Base-by-base conservation (phyloP, 2,329 filamentous ascomycete genomes). In the Fusarium anguioides region DNA sequence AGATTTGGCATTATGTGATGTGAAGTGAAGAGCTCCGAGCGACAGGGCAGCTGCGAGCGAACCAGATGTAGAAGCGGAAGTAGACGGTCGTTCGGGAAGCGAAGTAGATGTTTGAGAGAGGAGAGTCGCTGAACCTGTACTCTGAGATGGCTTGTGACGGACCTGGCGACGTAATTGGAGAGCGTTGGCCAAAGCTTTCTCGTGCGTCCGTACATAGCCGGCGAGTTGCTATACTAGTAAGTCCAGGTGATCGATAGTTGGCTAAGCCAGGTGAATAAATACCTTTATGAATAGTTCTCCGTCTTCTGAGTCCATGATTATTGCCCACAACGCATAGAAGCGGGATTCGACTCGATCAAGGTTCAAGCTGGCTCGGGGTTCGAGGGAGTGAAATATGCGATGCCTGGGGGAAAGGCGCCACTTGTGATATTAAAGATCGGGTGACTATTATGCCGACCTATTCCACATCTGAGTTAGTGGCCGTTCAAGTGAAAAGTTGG, bases 141-240 rank as follows among this genome's bases (percentile, higher is more conserved):
- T 90, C 72, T 89, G 87, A 14, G 90, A 89, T 55, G 87, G 81
- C 70, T 86, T 87, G 88, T 94, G 89, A 73, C 90, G 91, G 65
- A 87, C 83, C 74, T 92, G 90, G 73, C 92, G 89, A 78, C 91
- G 90, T 72, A 96, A 86, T 79, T 97, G 95, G 66, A 97, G 84
- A 73, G 95, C 95, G 82, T 98, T 98, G 76, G 96, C 96, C 66
- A 99, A 87, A 35, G 94, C 95, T 82, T 97, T 97, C 81, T 99
- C 96, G 83, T 99, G 94, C 55, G 94, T 97, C 66, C 94, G 93
- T 81, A 99, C 94, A 81, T 97, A 98, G 81, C 91, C 91, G 77
- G 95, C 94, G 78, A 99, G 87, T 86, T 97, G 96, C 95, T 97
- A 78, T 60, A 51, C 27, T 35, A 21, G 73, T 80, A 64, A 82